These are phyloP conservation scores for Ormosia semicastrata DNA, from an alignment of 306 rosid genomes.

Conservation along the genomic window DNA sequence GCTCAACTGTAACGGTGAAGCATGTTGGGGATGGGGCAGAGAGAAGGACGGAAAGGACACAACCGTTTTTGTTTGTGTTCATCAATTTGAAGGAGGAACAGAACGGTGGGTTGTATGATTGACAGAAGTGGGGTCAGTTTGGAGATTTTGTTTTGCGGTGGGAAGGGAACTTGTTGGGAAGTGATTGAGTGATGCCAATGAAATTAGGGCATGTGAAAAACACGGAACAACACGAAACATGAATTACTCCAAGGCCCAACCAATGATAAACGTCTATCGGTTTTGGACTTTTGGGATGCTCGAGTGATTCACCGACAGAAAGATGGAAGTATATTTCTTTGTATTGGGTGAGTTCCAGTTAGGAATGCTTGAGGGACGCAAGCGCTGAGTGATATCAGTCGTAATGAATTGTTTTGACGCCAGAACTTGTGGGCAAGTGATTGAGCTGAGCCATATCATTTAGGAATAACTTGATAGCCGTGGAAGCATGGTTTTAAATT, in stretches of 20 bases:
- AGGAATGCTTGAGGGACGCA: too few relatives aligned
- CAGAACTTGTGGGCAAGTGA: neutral
- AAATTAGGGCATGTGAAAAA: constrained; percentile 24
- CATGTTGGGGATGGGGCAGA: neutral
- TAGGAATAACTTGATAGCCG: too few relatives aligned
- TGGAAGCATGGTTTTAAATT: neutral
- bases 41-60: constrained; percentile 20
- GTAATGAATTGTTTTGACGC: neutral
- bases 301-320: neutral
- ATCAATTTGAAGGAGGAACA: neutral
- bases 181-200: constrained; percentile 20
- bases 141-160: constrained; percentile 21
- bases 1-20: neutral
- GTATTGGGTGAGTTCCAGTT: too few relatives aligned
- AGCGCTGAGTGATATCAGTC: neutral
- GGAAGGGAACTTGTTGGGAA: neutral
- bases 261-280: neutral
- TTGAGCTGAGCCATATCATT: neutral
- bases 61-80: constrained; percentile 39
- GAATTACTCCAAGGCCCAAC: neutral
- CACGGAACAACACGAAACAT: neutral
- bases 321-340: too few relatives aligned
- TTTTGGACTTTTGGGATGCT: neutral
- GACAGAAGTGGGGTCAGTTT: neutral
- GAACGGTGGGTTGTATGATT: neutral